Conservation (phyloP, 208 protist species). For the Plasmodiophora brassicae region DNA sequence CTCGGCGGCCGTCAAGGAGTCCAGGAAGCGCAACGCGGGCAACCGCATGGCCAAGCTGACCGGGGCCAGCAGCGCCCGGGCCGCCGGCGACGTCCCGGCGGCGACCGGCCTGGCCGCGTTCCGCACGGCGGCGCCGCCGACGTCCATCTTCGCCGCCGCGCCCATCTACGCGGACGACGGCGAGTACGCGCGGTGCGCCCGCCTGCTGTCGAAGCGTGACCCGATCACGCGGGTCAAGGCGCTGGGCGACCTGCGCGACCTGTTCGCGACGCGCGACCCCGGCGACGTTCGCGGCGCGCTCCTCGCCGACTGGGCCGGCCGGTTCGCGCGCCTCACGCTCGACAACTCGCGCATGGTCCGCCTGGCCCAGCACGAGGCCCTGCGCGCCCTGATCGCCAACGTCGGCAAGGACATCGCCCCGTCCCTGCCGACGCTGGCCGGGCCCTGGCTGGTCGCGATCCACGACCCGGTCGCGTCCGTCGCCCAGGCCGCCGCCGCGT, state of each 20-base stretch:
- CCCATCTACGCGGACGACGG: background rate
- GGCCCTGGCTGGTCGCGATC: conserved; percentile 34
- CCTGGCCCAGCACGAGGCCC: background rate
- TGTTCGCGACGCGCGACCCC: background rate
- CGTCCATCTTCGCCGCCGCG: too few relatives aligned
- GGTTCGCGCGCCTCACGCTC: background rate
- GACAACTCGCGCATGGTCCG: conserved; percentile 40
- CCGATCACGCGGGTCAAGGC: conserved; percentile 49
- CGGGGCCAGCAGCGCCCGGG: conserved; percentile 3
- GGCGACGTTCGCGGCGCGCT: background rate
- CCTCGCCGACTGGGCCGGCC: background rate
- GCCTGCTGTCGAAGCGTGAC: conserved; percentile 49
- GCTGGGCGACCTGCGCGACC: conserved; percentile 40
- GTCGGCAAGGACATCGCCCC: conserved; percentile 40
- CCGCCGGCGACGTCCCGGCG: background rate
- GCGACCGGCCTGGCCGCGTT: background rate
- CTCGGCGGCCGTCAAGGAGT: background rate
- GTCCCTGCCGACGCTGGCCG: conserved; percentile 33
- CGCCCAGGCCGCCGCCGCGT: background rate
- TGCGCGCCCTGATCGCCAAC: background rate
- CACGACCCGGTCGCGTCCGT: conserved; percentile 29
- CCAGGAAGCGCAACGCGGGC: background rate
- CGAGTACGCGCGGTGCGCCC: conserved; percentile 16
- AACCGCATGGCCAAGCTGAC: background rate
- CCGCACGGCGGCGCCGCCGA: too few relatives aligned